Percentiles rank a stretch among this genome's conserved stretches.
Conservation (phyloP, 306 rosid species). For the Quercus ilex region DNA sequence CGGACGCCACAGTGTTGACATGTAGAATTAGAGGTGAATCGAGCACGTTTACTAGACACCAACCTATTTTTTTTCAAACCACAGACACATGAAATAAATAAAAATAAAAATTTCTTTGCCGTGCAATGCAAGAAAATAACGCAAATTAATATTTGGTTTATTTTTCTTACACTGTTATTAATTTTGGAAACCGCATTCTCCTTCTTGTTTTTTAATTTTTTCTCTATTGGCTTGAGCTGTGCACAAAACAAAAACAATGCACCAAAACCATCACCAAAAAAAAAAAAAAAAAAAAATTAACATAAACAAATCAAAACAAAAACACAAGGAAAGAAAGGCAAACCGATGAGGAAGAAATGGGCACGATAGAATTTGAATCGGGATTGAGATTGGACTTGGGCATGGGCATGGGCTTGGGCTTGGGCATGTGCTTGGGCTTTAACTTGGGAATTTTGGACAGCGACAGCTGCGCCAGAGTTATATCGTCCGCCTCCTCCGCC, state of each 20-base stretch:
- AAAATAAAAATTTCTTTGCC: no score
- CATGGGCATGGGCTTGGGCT: slow-evolving; percentile 19
- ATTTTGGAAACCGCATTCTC: slow-evolving; percentile 29
- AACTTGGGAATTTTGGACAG: not conserved
- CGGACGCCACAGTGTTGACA: no score
- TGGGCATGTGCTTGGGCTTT: slow-evolving; percentile 25
- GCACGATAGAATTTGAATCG: not conserved
- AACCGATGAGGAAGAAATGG: slow-evolving; percentile 23
- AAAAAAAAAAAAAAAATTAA: not conserved
- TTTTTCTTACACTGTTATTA: slow-evolving; percentile 41
- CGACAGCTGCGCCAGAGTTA: slow-evolving; percentile 24
- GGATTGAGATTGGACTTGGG: slow-evolving; percentile 10
- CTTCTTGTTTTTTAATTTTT: slow-evolving; percentile 33
- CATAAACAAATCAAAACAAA: not conserved
- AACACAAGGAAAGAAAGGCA: slow-evolving; percentile 1
- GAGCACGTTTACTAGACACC: no score
- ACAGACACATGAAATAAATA: no score
- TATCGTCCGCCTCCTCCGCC: slow-evolving; percentile 15
- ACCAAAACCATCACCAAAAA: slow-evolving; percentile 10
- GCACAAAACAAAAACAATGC: slow-evolving; percentile 12
- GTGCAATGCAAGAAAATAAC: not conserved
- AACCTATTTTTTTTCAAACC: no score
- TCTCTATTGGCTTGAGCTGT: slow-evolving; percentile 45
- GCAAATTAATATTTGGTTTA: not conserved
- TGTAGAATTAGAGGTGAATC: no score